These are phyloP conservation scores for Senna tora DNA, from an alignment of 306 rosid genomes.

Conservation along the genomic window DNA sequence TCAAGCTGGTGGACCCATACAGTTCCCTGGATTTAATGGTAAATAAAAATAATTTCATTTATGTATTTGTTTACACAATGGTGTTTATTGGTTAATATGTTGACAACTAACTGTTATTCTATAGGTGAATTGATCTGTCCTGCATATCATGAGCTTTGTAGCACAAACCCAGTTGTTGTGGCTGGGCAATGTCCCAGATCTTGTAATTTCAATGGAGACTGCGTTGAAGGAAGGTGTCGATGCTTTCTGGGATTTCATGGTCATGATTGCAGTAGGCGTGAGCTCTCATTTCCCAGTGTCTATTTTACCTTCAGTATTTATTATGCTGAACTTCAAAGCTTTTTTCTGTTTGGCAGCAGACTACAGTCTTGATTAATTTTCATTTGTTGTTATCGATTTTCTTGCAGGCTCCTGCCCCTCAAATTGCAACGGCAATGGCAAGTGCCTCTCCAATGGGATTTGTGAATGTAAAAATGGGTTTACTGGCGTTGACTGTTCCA, in stretches of 20 bases:
- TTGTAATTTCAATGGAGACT: conserved; percentile 89
- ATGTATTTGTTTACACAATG: neutral
- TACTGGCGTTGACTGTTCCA: conserved; percentile 93
- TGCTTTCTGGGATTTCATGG: conserved; percentile 88
- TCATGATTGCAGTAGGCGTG: conserved; percentile 84
- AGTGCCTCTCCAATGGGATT: conserved; percentile 78
- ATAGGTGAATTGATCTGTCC: conserved; percentile 91
- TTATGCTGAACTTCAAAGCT: conserved; percentile 17
- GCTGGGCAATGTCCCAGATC: conserved; percentile 73
- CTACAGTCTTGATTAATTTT: conserved; percentile 15
- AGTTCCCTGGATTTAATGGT: conserved; percentile 89
- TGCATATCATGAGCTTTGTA: conserved; percentile 81
- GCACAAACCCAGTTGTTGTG: conserved; percentile 49
- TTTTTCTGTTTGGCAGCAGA: conserved; percentile 14
- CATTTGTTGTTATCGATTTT: conserved; percentile 5
- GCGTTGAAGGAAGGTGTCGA: conserved; percentile 85
- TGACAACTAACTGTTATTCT: conserved; percentile 35
- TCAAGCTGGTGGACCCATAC: conserved; percentile 80
- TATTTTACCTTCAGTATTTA: conserved; percentile 7
- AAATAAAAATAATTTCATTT: neutral
- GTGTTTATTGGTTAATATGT: conserved; percentile 8
- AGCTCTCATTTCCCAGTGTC: conserved; percentile 44
- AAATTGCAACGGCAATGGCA: conserved; percentile 75
- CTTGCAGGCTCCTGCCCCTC: conserved; percentile 74
- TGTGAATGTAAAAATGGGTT: conserved; percentile 83